Evolutionary conservation across 2,329 filamentous ascomycete species (phyloP), one percentile per base, ranked within the genome.

Genomic region (Lasiodiplodia gonubiensis): DNA sequence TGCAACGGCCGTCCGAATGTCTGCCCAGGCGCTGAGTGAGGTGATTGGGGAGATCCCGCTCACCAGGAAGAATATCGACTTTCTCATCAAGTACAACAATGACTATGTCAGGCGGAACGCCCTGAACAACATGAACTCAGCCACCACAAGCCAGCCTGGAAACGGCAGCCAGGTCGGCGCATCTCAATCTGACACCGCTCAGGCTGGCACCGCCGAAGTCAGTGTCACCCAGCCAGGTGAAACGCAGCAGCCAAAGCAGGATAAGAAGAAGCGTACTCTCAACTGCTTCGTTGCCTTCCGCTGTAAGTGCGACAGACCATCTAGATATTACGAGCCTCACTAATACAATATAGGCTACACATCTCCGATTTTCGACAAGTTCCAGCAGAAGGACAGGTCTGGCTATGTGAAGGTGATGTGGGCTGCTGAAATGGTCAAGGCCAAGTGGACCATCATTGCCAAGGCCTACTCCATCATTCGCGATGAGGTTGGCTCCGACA

Each of bases 381-480:
- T 79, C 59, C 81, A 81, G 46, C 86, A 87, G 76, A 86, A 86
- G 77, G 78, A 79, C 49, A 83, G 84, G 65, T 88, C 85, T 49
- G 81, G 80, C 16, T 78, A 82, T 69, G 74, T 88, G 68, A 82
- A 79, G 25, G 73, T 75, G 35, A 77, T 86, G 68, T 88, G 85
- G 86, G 74, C 80, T 59, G 75, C 78, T 42, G 85, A 87, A 70
- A 79, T 78, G 55, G 82, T 82, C 77, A 81, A 84, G 71, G 78
- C 80, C 68, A 81, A 85, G 70, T 87, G 85, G 84, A 79, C 79
- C 57, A 76, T 87, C 68, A 74, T 87, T 67, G 83, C 84, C 57
- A 86, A 85, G 72, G 83, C 85, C 21, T 88, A 86, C 79, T 87
- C 85, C 37, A 80, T 81, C 68, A 78, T 86, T 57, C 82, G 85